Evolutionary conservation across 108 stramenopile genomes (phyloP).

Genomic region (Phaeodactylum tricornutum): DNA sequence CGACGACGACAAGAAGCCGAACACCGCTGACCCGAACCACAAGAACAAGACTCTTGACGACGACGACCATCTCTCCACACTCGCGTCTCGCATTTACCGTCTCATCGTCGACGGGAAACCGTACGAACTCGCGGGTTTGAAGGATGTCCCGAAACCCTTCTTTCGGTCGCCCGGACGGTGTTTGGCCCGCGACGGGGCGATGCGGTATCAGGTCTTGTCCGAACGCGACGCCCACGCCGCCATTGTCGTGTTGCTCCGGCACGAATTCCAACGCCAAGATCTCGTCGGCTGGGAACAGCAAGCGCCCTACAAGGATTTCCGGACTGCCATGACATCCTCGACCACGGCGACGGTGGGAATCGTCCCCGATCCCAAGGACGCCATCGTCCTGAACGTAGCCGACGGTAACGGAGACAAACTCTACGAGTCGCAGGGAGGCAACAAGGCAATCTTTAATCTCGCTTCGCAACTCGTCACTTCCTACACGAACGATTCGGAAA

Average conservation of each 20-base stretch:
- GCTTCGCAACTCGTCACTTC: slow-evolving; percentile 25
- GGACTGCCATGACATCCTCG: neutral
- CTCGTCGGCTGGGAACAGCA: neutral
- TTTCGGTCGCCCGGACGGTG: slow-evolving; percentile 19
- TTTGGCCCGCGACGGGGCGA: slow-evolving; percentile 7
- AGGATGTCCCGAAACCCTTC: slow-evolving; percentile 34
- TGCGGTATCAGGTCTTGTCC: slow-evolving; percentile 1
- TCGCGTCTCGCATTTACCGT: too few relatives aligned
- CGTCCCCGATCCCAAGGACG: slow-evolving; percentile 26
- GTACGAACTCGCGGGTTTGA: slow-evolving; percentile 26
- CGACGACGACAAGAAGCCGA: too few relatives aligned
- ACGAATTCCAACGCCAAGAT: slow-evolving; percentile 1
- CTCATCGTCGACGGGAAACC: slow-evolving; percentile 21
- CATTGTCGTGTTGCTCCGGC: slow-evolving; percentile 5
- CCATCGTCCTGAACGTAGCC: slow-evolving; percentile 17
- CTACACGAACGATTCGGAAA: slow-evolving; percentile 11
- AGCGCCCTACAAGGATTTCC: slow-evolving; percentile 3
- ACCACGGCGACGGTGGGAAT: neutral
- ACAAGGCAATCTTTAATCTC: slow-evolving; percentile 27
- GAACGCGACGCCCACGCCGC: slow-evolving; percentile 8
- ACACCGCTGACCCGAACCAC: too few relatives aligned
- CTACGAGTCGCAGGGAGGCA: slow-evolving; percentile 33
- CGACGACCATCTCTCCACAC: too few relatives aligned
- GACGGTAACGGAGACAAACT: slow-evolving; percentile 18
- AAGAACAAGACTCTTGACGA: too few relatives aligned